Evolutionary conservation across 2,329 filamentous ascomycete genomes (phyloP).

Genomic region (Aspergillus hortae): DNA sequence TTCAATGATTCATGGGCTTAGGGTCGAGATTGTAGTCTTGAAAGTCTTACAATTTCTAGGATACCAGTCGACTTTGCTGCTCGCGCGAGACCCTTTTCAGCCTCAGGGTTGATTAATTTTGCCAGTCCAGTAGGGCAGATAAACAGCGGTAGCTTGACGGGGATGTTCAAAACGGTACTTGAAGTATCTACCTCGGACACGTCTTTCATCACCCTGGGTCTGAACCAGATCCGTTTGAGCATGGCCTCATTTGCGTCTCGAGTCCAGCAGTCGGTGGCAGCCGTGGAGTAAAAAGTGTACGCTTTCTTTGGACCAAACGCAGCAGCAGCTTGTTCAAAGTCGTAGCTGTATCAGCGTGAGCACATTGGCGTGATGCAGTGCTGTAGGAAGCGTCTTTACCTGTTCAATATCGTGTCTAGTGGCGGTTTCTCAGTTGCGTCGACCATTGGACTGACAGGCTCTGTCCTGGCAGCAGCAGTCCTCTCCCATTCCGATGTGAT

Average conservation of each 20-base stretch:
- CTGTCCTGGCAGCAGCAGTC: neutral
- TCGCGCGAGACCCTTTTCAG: slow-evolving; percentile 59
- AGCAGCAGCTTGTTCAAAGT: slow-evolving; percentile 49
- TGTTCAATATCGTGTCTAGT: slow-evolving; percentile 45
- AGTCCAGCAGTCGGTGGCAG: slow-evolving; percentile 44
- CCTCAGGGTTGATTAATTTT: slow-evolving; percentile 73
- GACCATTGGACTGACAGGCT: neutral
- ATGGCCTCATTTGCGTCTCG: slow-evolving; percentile 36
- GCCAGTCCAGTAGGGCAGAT: slow-evolving; percentile 85
- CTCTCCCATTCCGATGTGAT: neutral
- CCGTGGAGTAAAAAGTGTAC: slow-evolving; percentile 69
- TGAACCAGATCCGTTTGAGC: slow-evolving; percentile 44
- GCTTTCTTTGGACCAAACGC: slow-evolving; percentile 83
- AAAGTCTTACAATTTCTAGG: slow-evolving; percentile 5
- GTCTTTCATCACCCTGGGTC: slow-evolving; percentile 44
- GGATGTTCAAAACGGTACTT: slow-evolving; percentile 67
- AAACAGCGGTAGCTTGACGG: slow-evolving; percentile 71
- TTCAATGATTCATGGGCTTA: slow-evolving; percentile 34
- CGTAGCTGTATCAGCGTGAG: slow-evolving; percentile 26
- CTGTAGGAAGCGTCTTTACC: slow-evolving; percentile 7
- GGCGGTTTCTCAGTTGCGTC: slow-evolving; percentile 37
- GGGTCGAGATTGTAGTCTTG: slow-evolving; percentile 28
- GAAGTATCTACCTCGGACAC: slow-evolving; percentile 34
- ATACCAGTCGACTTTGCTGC: slow-evolving; percentile 66
- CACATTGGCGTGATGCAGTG: too few relatives aligned